Evolutionary conservation across 495 filamentous ascomycete species (phyloP).

Genomic region (Neurospora intermedia): DNA sequence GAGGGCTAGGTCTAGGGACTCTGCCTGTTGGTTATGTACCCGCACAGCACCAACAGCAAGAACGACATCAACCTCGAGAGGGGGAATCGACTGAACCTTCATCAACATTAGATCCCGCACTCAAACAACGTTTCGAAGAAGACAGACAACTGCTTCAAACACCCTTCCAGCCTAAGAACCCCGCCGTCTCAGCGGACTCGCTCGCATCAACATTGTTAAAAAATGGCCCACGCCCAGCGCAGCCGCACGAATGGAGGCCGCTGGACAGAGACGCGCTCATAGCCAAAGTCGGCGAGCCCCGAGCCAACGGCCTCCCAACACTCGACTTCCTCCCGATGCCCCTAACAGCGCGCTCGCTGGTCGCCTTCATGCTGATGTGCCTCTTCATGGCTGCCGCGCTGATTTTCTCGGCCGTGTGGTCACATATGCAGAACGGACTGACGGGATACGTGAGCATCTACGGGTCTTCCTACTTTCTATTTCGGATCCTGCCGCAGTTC

Average conservation of each 20-base stretch:
- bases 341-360: conserved; percentile 51
- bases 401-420: conserved; percentile 64
- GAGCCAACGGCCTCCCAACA: conserved; percentile 24
- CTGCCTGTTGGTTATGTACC: background rate
- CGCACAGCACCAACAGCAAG: background rate
- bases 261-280: conserved; percentile 13
- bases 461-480: conserved; percentile 69
- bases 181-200: conserved; percentile 18
- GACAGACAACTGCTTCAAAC: background rate
- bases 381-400: conserved; percentile 62
- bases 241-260: conserved; percentile 21
- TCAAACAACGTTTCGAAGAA: background rate
- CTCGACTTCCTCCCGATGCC: conserved; percentile 57
- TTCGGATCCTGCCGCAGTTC: conserved; percentile 72
- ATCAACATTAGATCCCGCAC: background rate
- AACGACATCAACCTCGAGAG: background rate
- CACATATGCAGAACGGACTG: conserved; percentile 50
- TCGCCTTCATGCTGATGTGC: conserved; percentile 46
- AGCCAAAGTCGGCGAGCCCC: conserved; percentile 4
- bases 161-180: conserved; percentile 1
- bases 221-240: conserved; percentile 9
- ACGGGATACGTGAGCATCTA: conserved; percentile 54
- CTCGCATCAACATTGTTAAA: conserved; percentile 20
- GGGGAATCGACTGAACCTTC: background rate
- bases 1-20: background rate